phyloP scores from a whole-genome alignment of 495 filamentous ascomycete genomes.

The Astrothelium macrocarpum region DNA sequence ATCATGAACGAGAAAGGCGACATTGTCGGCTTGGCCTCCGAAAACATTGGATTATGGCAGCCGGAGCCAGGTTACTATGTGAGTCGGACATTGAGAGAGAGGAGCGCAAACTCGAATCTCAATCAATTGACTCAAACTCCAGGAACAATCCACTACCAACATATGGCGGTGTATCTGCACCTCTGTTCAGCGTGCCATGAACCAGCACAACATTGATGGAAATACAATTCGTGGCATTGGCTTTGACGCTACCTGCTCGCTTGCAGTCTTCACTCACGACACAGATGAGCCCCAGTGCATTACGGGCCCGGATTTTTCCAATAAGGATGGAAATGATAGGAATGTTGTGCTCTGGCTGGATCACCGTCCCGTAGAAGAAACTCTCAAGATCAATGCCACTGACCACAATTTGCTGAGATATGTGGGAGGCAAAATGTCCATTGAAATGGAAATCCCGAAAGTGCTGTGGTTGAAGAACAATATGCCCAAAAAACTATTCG shows the following conservation, averaged over 20 bases:
- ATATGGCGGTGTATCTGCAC: conserved; percentile 88
- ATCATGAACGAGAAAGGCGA: conserved; percentile 85
- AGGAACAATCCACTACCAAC: conserved; percentile 97
- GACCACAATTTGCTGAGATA: conserved; percentile 88
- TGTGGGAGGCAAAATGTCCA: conserved; percentile 93
- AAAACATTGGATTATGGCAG: conserved; percentile 91
- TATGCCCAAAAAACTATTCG: conserved; percentile 88
- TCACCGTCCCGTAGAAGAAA: conserved; percentile 82
- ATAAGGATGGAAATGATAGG: conserved; percentile 59
- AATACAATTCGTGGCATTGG: conserved; percentile 73
- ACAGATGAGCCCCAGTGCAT: conserved; percentile 85
- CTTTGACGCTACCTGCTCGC: conserved; percentile 94
- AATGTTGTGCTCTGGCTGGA: conserved; percentile 92
- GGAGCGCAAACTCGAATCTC: conserved; percentile 6
- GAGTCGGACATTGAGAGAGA: conserved; percentile 12
- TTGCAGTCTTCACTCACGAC: conserved; percentile 78
- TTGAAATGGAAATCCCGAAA: conserved; percentile 98
- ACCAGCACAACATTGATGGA: conserved; percentile 66
- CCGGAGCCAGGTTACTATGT: conserved; percentile 86
- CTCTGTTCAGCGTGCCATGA: conserved; percentile 68
- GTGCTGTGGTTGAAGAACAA: conserved; percentile 95
- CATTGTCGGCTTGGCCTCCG: conserved; percentile 81
- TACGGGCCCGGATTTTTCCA: conserved; percentile 74
- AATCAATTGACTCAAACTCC: conserved; percentile 17
- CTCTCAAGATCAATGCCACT: conserved; percentile 82